Base-by-base conservation (phyloP, 2,329 filamentous ascomycete genomes). In the Botryotinia narcissicola region DNA sequence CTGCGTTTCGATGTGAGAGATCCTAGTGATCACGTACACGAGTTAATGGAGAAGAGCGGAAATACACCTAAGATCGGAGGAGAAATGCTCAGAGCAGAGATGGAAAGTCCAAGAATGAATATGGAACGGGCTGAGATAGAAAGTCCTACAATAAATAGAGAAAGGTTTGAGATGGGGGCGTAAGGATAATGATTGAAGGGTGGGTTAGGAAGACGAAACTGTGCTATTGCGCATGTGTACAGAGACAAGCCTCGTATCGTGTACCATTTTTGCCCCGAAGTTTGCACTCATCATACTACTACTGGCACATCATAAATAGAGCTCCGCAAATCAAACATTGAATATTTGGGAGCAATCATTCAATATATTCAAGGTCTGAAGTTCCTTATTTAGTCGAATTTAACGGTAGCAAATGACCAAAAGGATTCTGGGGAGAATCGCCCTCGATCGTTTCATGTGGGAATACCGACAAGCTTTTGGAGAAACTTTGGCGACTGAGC, bases 51-150 rank as follows among this genome's bases (percentile, higher is more conserved):
- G 16, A 42, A 59, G 14, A 60, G 20, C 22, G 67, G 37, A 9
- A 59, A 59, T 44, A 70, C 51, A 22, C 67, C 35, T 35, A 51
- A 70, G 1, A 32, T 70, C 25, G 67, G n/a, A 7, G 67, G 67
- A 25, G n/a, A 32, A 18, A 70, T 59, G 37, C 12, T 44, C 16
- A 59, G 42, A 29, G 37, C 35, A 4, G 51, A 57, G 40, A 29
- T 29, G 40, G 67, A 60, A 18, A 60, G 46, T 29, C 46, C 32
- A 1, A 35, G 25, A 4, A 32, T 59, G 9, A 14, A 66, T n/a
- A 32, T n/a, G 14, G 22, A 14, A 8, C 64, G 46, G 2, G 25
- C 20, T 54, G 16, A 51, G 25, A 29, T 67, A 22, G 46, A 54
- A 14, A 46, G n/a, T 22, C n/a, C 37, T 16, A 44, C 10, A n/a